Base-by-base conservation (phyloP, 140 eudicot species). In the Ambrosia hybrid region DNA sequence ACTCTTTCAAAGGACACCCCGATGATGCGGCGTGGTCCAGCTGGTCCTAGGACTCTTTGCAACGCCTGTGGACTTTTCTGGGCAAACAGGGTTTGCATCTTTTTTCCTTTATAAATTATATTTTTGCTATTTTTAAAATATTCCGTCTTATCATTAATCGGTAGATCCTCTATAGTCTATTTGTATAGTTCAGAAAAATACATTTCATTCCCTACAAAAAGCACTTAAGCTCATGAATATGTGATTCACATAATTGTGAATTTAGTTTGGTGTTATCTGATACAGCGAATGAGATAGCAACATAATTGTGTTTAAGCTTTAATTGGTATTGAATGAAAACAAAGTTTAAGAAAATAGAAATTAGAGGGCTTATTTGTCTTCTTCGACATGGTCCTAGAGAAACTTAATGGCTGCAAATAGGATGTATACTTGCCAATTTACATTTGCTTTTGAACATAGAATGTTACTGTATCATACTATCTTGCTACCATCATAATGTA, bases 21-120 rank as follows among this genome's bases (percentile, higher is more conserved):
- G 6, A 80, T 83, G 87, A 90, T 90, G 96, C 83, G 96, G 45
- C 81, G 89, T 21, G 96, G 96, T 9, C 96, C 96, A 0, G 76
- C 57, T 62, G 96, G 96, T 59, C 94, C 87, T 9, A 73, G 84
- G 82, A 90, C 91, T 15, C 91, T 90, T 36, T 90, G 96, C 77
- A 90, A 90, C 75, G 94, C 96, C 45, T 90, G 96, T 51, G 96
- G 96, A 9, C 87, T 90, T 34, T 57, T 68, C 57, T 90, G 96
- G 96, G 91, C 94, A 64, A 90, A 78, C 79, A 87, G 82, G 93
- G 94, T 87, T 15, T 36, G 81, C 62, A 21, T 55, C 46, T 63
- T 60, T 51, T 69, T 46, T 41, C 6, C 53, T 41, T 17, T 37
- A 53, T 33, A 52, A 33, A 53, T 60, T 46, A 16, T 30, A 38